phyloP scores from a whole-genome alignment of 805 yeast species.

The Tetrapisispora iriomotensis region DNA sequence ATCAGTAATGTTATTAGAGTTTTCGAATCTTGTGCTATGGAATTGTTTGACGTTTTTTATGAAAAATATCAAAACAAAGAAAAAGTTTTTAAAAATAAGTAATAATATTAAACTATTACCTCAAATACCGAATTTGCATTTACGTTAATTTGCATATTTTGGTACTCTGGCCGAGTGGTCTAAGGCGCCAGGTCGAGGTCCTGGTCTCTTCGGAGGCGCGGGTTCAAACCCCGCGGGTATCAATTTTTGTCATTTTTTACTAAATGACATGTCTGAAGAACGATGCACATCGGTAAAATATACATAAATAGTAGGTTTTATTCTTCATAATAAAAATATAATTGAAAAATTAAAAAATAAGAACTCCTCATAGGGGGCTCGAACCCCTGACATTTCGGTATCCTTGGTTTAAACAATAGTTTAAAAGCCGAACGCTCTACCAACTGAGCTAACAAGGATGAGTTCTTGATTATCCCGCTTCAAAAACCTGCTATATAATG shows the following conservation, averaged over 20 bases:
- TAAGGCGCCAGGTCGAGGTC: slow-evolving; percentile 54
- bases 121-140: too few relatives aligned
- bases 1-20: too few relatives aligned
- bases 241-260: slow-evolving; percentile 37
- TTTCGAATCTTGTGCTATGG: too few relatives aligned
- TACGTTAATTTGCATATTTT: background rate
- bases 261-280: background rate
- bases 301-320: too few relatives aligned
- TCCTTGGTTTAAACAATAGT: slow-evolving; percentile 31
- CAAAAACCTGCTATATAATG: background rate
- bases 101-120: too few relatives aligned
- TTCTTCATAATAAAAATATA: too few relatives aligned
- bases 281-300: too few relatives aligned
- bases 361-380: slow-evolving; percentile 44
- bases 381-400: slow-evolving; percentile 42
- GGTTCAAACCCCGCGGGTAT: slow-evolving; percentile 81
- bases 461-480: slow-evolving; percentile 21
- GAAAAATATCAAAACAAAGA: too few relatives aligned
- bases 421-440: slow-evolving; percentile 63
- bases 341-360: slow-evolving; percentile 3
- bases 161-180: slow-evolving; percentile 42
- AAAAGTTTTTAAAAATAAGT: too few relatives aligned
- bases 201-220: slow-evolving; percentile 81
- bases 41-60: too few relatives aligned
- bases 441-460: slow-evolving; percentile 54